phyloP scores from a whole-genome alignment of 495 filamentous ascomycete species.

The Hypoxylon trugodes region DNA sequence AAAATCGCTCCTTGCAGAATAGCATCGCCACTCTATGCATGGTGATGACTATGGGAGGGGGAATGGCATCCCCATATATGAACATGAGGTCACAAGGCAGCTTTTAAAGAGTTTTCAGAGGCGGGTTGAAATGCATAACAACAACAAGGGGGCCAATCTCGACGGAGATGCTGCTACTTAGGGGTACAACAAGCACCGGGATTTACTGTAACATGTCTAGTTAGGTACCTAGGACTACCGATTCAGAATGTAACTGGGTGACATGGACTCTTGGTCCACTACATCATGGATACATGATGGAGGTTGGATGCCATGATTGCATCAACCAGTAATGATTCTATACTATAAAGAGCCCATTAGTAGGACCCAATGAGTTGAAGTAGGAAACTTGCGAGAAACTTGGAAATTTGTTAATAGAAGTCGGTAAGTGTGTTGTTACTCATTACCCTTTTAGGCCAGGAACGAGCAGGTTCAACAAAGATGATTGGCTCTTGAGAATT shows the following conservation, averaged over 20 bases:
- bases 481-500: conserved; percentile 28
- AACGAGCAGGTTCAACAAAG: conserved; percentile 1
- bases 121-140: conserved; percentile 7
- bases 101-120: conserved; percentile 4
- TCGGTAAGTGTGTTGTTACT: conserved; percentile 18
- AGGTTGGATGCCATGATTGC: conserved; percentile 20
- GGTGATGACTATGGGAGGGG: conserved; percentile 13
- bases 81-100: conserved; percentile 37
- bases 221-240: not conserved
- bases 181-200: not conserved
- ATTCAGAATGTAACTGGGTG: conserved; percentile 16
- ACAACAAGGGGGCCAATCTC: conserved; percentile 9
- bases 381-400: conserved; percentile 33
- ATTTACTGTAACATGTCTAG: conserved; percentile 2
- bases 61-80: conserved; percentile 23
- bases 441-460: conserved; percentile 35
- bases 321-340: conserved; percentile 28
- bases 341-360: conserved; percentile 7
- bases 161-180: not conserved
- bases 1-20: conserved; percentile 4
- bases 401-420: conserved; percentile 22
- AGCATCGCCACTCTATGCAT: conserved; percentile 28
- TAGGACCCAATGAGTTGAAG: conserved; percentile 8
- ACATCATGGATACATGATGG: conserved; percentile 38
- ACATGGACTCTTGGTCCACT: conserved; percentile 26